These are phyloP conservation scores for Malassezia yamatoensis DNA, from an alignment of 1,284 basidiomycete genomes.

Conservation along the genomic window DNA sequence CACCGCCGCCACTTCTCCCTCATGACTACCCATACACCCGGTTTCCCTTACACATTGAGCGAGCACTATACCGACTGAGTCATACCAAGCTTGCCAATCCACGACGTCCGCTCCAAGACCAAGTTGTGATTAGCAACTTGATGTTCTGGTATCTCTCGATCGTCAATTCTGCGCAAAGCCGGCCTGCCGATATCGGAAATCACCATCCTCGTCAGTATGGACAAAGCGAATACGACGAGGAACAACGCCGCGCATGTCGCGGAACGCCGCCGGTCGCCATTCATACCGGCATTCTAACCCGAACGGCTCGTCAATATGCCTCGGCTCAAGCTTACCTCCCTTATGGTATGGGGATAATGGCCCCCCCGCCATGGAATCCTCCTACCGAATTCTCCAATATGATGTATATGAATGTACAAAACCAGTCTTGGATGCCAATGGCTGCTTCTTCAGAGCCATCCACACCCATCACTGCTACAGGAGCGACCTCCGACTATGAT, in stretches of 20 bases:
- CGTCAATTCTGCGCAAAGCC: conserved; percentile 62
- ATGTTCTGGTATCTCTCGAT: conserved; percentile 99
- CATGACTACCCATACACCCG: conserved; percentile 55
- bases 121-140: conserved; percentile 94
- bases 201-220: neutral
- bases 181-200: conserved; percentile 7
- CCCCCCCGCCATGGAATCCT: neutral
- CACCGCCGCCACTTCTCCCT: conserved; percentile 20
- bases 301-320: conserved; percentile 10
- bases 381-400: neutral
- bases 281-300: conserved; percentile 11
- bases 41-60: conserved; percentile 94
- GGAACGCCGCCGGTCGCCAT: conserved; percentile 8
- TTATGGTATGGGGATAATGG: neutral
- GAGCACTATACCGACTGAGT: conserved; percentile 88
- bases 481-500: neutral
- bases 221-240: conserved; percentile 19
- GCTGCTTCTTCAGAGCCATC: neutral
- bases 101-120: conserved; percentile 86
- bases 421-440: neutral
- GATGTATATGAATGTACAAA: neutral
- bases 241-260: neutral
- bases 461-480: neutral
- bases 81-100: conserved; percentile 99
- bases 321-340: neutral